Percentiles rank a stretch among this genome's conserved stretches.
Conservation (phyloP, 2,329 filamentous ascomycete species). For the Myriangium duriaei region DNA sequence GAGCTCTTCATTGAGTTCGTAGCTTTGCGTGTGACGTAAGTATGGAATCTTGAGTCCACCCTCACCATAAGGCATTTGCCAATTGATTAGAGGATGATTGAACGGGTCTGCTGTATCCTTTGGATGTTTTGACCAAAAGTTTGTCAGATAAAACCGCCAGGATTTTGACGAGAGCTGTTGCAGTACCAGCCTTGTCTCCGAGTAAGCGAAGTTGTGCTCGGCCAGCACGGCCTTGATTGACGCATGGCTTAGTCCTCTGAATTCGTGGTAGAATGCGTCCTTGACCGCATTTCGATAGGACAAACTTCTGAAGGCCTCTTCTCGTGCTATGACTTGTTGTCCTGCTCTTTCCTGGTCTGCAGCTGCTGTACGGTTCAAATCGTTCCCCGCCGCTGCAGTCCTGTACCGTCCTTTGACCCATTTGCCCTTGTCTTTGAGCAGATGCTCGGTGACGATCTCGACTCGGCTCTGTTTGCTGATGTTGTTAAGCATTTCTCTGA, state of each 20-base stretch:
- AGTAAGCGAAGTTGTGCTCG: constrained; percentile 69
- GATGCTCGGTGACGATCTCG: constrained; percentile 62
- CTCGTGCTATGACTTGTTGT: constrained; percentile 35
- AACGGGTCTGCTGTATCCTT: constrained; percentile 45
- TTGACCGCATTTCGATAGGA: constrained; percentile 59
- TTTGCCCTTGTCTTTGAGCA: constrained; percentile 58
- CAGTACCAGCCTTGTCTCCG: constrained; percentile 56
- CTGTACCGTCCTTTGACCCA: constrained; percentile 56
- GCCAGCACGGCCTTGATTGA: constrained; percentile 68
- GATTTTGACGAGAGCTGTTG: constrained; percentile 58
- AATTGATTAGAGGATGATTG: constrained; percentile 50
- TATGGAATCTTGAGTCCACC: constrained; percentile 46
- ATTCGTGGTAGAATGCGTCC: constrained; percentile 58
- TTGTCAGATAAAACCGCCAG: constrained; percentile 63
- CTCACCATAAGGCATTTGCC: constrained; percentile 39
- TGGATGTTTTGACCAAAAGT: constrained; percentile 51
- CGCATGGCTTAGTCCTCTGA: constrained; percentile 59
- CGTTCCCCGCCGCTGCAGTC: constrained; percentile 12
- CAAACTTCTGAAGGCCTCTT: constrained; percentile 55
- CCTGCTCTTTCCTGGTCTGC: neutral
- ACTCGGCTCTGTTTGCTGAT: constrained; percentile 66
- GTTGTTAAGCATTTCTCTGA: constrained; percentile 64
- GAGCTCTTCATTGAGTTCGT: constrained; percentile 40
- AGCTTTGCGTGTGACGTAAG: constrained; percentile 52
- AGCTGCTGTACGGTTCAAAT: constrained; percentile 1